Base-by-base conservation (phyloP, 257 asterid species). In the Dorcoceras hygrometricum region DNA sequence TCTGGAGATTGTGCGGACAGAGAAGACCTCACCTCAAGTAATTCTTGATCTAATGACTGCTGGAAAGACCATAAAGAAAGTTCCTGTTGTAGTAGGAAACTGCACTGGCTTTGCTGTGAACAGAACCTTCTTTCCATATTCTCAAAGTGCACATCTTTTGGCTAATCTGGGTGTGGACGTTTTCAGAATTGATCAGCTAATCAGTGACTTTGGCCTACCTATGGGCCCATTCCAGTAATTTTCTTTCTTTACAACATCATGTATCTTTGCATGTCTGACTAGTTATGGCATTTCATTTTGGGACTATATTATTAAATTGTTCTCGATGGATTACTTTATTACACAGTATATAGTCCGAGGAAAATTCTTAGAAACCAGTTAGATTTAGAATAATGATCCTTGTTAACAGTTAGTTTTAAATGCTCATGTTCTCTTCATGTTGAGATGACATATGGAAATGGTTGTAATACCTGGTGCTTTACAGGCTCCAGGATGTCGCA, bases 41-140 rank as follows among this genome's bases (percentile, higher is more conserved):
- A 82, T 91, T 73, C 91, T 94, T 63, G 98, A 94, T 73, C 87
- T 94, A 67, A 83, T 94, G 87, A 77, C 86, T 70, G 86, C 89
- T 67, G 99, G 99, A 72, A 94, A 94, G 84, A 68, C 76, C 63
- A 94, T 94, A 58, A 90, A 90, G 86, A 94, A 94, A 80, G 95
- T 90, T 71, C 94, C 99, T 58, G 96, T 94, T 56, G 93, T 89
- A 64, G 99, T 94, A 75, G 87, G 96, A 73, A 94, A 94, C 75
- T 94, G 99, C 84, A 85, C 93, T 34, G 99, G 99, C 60, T 94
- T 94, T 89, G 98, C 98, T 68, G 99, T 94, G 70, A 94, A 94
- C 59, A 81, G 98, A 75, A 76, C 98, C 71, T 94, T 94, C 87
- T 94, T 90, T 67, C 99, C 98, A 16, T 94, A 94, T 70, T 23